Base-by-base conservation (phyloP, 768 basidiomycete genomes). In the Dentipellis sp. region DNA sequence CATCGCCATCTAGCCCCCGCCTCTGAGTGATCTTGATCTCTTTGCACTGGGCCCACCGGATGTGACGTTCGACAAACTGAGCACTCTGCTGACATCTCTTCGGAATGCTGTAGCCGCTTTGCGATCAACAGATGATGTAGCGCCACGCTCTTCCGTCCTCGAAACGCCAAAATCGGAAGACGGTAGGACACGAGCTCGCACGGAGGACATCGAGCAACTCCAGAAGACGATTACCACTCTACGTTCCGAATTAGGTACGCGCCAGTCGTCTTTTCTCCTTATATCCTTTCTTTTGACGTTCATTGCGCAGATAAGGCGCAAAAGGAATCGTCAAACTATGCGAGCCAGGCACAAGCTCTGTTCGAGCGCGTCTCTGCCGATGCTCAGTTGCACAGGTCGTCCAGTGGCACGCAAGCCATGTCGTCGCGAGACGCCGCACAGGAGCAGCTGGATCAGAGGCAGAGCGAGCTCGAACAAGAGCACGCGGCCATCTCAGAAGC, bases 401-500 rank as follows among this genome's bases (percentile, higher is more conserved):
- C 11, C 16, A 14, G 17, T 34, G 22, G 14, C n/a, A n/a, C 29
- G 22, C 14, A 22, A 22, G 29, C n/a, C 17, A 9, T 22, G 17
- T 14, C 21, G 14, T 49, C 48, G 7, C 10, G 14, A 22, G 14
- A 36, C 29, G 34, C 29, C 7, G 16, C 34, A 22, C 23, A 9
- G 54, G 82, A 87, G 58, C 75, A 76, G 29, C 65, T 89, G 35
- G 78, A 81, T 34, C 71, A 65, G 16, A 73, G 83, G 53, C 75
- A 71, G 63, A 69, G 68, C 53, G 78, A 84, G 46, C 79, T 91
- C 5, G 83, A 89, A 51, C 71, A 76, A 16, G 87, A 91, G 60
- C 78, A 84, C 10, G 72, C 72, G 53, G 80, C 80, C 57, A 81
- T 88, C 59, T 81, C 82, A 0, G 80, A 83, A 58, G 83, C 83